Evolutionary conservation across 768 basidiomycete species (phyloP).

Genomic region (Trametes maxima): DNA sequence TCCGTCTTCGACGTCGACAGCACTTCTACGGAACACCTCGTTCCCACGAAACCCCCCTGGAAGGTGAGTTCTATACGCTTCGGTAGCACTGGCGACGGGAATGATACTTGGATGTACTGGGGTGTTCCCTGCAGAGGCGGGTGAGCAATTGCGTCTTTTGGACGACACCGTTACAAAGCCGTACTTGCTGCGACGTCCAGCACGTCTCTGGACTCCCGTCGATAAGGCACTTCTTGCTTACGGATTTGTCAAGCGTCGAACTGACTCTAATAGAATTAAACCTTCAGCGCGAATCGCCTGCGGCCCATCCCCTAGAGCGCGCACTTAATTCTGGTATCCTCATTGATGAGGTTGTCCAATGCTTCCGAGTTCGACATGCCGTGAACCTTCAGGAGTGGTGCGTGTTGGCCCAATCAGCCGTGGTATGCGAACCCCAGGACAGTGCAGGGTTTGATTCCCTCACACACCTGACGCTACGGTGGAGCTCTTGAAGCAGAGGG

Average conservation of each 20-base stretch:
- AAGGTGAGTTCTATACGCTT: slow-evolving; percentile 65
- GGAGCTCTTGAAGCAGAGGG: too few relatives aligned
- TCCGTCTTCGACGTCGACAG: slow-evolving; percentile 33
- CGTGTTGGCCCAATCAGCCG: too few relatives aligned
- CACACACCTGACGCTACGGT: too few relatives aligned
- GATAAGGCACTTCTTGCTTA: slow-evolving; percentile 67
- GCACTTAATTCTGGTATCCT: slow-evolving; percentile 55
- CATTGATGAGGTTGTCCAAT: slow-evolving; percentile 41
- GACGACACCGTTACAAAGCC: slow-evolving; percentile 8
- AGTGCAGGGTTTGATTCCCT: not conserved
- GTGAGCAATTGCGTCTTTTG: not conserved
- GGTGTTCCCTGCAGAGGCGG: slow-evolving; percentile 63
- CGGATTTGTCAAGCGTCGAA: slow-evolving; percentile 75
- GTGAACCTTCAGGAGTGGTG: too few relatives aligned
- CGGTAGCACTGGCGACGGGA: slow-evolving; percentile 56
- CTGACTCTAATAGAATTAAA: slow-evolving; percentile 59
- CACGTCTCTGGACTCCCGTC: slow-evolving; percentile 79
- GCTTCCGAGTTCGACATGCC: not conserved
- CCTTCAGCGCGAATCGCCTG: not conserved
- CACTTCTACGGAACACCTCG: slow-evolving; percentile 54
- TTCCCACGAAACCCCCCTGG: slow-evolving; percentile 86
- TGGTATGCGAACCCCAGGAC: not conserved
- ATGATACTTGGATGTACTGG: slow-evolving; percentile 71
- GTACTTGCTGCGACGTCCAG: slow-evolving; percentile 82
- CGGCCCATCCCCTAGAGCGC: not conserved